Base-by-base conservation (phyloP, 2,329 filamentous ascomycete species). In the Xylariaceae sp. region DNA sequence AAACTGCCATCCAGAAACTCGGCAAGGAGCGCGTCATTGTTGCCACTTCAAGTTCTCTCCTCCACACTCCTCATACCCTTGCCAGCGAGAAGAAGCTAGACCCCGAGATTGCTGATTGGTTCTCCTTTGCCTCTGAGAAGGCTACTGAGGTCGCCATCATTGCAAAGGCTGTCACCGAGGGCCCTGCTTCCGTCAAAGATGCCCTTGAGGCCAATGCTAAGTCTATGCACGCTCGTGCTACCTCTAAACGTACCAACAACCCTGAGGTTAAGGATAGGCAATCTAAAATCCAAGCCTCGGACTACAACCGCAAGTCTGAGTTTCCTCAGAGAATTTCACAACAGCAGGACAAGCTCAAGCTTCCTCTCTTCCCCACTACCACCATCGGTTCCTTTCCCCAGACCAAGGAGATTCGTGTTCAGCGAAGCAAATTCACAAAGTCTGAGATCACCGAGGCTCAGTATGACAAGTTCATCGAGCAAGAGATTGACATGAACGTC, bases 381-480 rank as follows among this genome's bases (percentile, higher is more conserved):
- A 99, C 94, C 74, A 99, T 99, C 66, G 94, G 94, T 67, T 97
- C 93, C 53, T 99, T 99, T 90, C 94, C 94, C 67, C 94, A 99
- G 84, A 99, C 94, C 76, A 92, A 93, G 84, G 91, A 97, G 77
- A 99, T 99, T 80, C 92, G 94, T 80, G 80, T 95, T 69, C 87
- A 92, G 80, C 90, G 94, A 72, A 96, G 94, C 86, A 96, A 94
- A 84, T 91, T 97, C 82, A 96, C 92, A 83, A 99, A 99, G 88
- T 89, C 89, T 72, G 92, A 97, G 78, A 97, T 99, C 77, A 92
- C 88, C 45, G 82, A 87, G 67, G 83, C 87, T 72, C 81, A 97
- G 81, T 99, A 99, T 78, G 94, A 99, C 81, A 89, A 91, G 77
- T 99, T 99, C 84, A 99, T 99, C 68, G 91, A 97, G 85, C 89